Evolutionary conservation across 1,139 yeast species (phyloP), one percentile per base, ranked within the genome.

Genomic region (Yamadazyma triangularis): DNA sequence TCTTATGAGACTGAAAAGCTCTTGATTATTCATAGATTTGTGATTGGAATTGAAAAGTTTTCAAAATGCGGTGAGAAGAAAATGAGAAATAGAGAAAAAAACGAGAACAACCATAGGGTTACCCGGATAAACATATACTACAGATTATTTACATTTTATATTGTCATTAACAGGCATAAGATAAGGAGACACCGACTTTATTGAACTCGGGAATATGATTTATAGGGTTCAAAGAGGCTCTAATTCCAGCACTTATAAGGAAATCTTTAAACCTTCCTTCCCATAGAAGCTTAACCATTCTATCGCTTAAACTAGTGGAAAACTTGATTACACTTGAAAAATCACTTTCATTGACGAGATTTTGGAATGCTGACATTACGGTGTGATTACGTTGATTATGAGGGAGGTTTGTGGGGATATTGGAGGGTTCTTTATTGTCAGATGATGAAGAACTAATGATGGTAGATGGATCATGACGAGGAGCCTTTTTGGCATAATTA

Each of bases 201-300:
- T 50, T 50, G 23, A 67, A 36, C 31, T 65, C 71, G 1, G 72
- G 73, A 4, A 53, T 44, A 24, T 49, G 50, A 0, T 61, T 56
- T 4, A 36, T 30, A 1, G 54, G 48, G 33, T 62, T 60, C 18
- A 64, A 32, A 4, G 53, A 40, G 9, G 80, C 41, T 31, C 72
- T 76, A 3, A 79, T 69, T 0, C 97, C 97, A 1, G 91, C 73
- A 32, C 88, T 79, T 4, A 89, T 67, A 31, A 91, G 54, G 47
- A 91, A 82, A 30, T 87, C 95, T 47, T 83, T 79, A 47, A 76
- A 75, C 40, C 85, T 71, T 0, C 97, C 96, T 49, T 86, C 96
- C 96, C 97, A 91, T 23, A 86, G 58, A 5, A 88, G 33, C 36
- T 77, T 78, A 7, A 85, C 47, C 36, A 75, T 68, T 41, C 68